phyloP scores from a whole-genome alignment of 1,284 basidiomycete species.

The Puccinia polysora region DNA sequence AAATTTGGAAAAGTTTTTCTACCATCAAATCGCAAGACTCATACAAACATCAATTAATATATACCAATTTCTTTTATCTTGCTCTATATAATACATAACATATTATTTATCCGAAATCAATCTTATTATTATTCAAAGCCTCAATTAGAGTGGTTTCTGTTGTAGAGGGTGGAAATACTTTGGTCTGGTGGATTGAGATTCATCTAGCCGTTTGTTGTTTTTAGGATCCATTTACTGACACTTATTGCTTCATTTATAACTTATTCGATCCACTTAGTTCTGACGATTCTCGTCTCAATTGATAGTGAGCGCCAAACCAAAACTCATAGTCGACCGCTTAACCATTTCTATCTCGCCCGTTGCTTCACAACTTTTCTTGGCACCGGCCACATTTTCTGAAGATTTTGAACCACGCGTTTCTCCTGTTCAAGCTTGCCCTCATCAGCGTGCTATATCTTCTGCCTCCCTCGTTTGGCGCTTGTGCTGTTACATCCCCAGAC shows the following conservation, averaged over 20 bases:
- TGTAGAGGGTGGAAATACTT: constrained; percentile 16
- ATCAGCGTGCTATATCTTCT: constrained; percentile 6
- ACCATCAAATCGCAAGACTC: too few relatives aligned
- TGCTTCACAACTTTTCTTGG: constrained; percentile 15
- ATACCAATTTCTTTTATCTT: not conserved
- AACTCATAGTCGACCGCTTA: constrained; percentile 13
- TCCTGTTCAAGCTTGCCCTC: not conserved
- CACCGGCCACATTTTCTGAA: constrained; percentile 23
- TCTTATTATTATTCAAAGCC: not conserved
- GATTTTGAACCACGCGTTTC: constrained; percentile 10
- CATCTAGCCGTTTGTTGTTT: not conserved
- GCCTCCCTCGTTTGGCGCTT: constrained; percentile 5
- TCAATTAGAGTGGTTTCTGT: not conserved
- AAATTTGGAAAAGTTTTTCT: not conserved
- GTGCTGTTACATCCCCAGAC: constrained; percentile 3
- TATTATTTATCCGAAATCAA: not conserved
- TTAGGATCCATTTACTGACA: not conserved
- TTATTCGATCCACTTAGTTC: constrained; percentile 8
- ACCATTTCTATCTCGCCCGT: constrained; percentile 2
- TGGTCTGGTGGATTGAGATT: constrained; percentile 13
- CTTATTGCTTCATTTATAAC: not conserved
- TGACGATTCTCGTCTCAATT: constrained; percentile 11
- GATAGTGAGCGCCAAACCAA: constrained; percentile 9
- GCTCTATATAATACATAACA: not conserved
- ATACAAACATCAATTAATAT: too few relatives aligned